Percentiles rank a stretch among this genome's conserved stretches.
Conservation (phyloP, 2,329 filamentous ascomycete species). For the Coleophoma eucalyptorum region DNA sequence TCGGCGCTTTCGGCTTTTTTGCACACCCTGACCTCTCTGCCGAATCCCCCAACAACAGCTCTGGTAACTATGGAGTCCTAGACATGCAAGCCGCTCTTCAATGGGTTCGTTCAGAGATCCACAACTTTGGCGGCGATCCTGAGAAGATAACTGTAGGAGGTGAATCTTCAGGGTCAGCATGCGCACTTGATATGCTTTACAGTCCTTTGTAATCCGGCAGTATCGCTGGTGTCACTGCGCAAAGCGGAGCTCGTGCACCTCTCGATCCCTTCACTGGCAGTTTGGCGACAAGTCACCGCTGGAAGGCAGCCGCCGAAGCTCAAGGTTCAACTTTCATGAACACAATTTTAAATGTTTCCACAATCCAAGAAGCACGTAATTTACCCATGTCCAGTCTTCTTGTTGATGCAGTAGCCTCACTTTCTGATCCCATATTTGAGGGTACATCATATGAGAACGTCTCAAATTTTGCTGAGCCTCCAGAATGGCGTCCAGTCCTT, state of each 20-base stretch:
- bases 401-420: too few species aligned
- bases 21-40: conserved; percentile 9
- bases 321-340: too few species aligned
- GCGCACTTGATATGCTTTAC: conserved; percentile 26
- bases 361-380: conserved; percentile 11
- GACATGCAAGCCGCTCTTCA: conserved; percentile 25
- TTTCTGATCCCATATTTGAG: conserved; percentile 16
- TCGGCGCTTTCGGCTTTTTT: conserved; percentile 28
- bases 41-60: not conserved
- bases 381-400: conserved; percentile 6
- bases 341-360: conserved; percentile 11
- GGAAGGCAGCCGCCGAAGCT: not conserved
- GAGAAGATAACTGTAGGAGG: conserved; percentile 54
- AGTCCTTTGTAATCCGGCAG: conserved; percentile 11
- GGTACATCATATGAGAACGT: conserved; percentile 14
- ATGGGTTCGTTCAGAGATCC: conserved; percentile 31
- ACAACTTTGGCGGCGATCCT: conserved; percentile 27
- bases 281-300: not conserved
- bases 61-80: conserved; percentile 4
- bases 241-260: not conserved
- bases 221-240: conserved; percentile 9
- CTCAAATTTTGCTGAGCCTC: conserved; percentile 11
- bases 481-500: conserved; percentile 19
- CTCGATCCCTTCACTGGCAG: not conserved
- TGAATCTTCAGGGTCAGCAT: conserved; percentile 55